Evolutionary conservation across 148 eudicot species (phyloP).

Genomic region (Nepenthes mirabilis): DNA sequence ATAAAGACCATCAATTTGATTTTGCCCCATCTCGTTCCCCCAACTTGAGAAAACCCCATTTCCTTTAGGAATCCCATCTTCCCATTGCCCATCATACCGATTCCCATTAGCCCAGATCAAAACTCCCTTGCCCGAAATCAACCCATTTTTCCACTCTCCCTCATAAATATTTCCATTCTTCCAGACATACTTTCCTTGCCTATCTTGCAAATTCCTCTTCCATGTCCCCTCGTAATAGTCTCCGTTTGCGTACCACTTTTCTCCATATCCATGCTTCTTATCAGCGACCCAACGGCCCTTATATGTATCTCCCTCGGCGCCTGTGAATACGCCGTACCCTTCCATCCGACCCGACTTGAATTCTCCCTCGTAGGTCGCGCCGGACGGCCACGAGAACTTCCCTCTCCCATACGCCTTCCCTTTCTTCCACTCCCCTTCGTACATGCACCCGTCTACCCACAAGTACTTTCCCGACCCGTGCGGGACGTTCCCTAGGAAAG

Average conservation of each 20-base stretch:
- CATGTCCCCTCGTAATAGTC: conserved; percentile 65
- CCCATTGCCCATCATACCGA: conserved; percentile 60
- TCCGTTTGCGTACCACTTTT: conserved; percentile 63
- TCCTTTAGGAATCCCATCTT: conserved; percentile 49
- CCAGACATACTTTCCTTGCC: conserved; percentile 69
- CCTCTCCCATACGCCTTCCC: conserved; percentile 92
- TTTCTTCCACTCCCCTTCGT: conserved; percentile 81
- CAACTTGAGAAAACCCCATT: conserved; percentile 35
- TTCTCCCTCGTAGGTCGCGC: conserved; percentile 79
- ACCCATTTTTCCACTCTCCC: conserved; percentile 65
- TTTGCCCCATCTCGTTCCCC: conserved; percentile 3
- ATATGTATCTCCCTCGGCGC: conserved; percentile 67
- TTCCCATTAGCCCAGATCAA: conserved; percentile 56
- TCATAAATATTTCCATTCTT: conserved; percentile 61
- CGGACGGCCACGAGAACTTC: conserved; percentile 86
- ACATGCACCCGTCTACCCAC: conserved; percentile 94
- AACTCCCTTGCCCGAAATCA: conserved; percentile 57
- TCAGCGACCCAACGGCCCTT: conserved; percentile 52
- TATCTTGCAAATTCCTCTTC: conserved; percentile 55
- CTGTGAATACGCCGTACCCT: conserved; percentile 56
- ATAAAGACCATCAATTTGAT: conserved; percentile 28
- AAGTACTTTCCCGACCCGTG: conserved; percentile 78
- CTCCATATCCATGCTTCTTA: conserved; percentile 58
- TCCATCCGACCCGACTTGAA: conserved; percentile 88
- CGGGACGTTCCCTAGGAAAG: conserved; percentile 47